These are phyloP conservation scores for Bruguiera parviflora DNA, from an alignment of 345 rosid genomes.

Conservation along the genomic window DNA sequence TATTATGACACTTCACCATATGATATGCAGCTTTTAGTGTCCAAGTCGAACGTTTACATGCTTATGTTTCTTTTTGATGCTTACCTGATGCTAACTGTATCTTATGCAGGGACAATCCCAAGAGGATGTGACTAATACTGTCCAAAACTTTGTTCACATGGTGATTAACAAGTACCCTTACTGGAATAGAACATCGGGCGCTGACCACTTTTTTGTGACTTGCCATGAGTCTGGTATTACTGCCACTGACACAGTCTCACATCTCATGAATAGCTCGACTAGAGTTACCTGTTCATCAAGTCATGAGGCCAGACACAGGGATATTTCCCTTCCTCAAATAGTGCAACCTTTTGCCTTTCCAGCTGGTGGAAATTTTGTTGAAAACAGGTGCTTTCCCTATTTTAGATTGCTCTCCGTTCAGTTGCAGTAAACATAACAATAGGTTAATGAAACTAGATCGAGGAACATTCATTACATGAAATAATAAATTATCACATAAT, in stretches of 20 bases:
- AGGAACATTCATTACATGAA: no score
- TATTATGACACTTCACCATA: no score
- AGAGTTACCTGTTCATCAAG: constrained; percentile 16
- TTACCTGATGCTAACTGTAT: no score
- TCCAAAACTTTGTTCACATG: constrained; percentile 2
- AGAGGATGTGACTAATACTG: not conserved
- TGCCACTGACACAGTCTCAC: not conserved
- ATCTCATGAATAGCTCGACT: constrained; percentile 27
- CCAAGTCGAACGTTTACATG: not conserved
- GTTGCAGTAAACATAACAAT: no score
- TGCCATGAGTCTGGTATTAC: constrained; percentile 16
- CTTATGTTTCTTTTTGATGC: not conserved
- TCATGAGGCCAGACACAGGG: constrained; percentile 10
- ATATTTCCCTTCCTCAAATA: constrained; percentile 27
- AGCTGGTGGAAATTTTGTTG: constrained; percentile 8
- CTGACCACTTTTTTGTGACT: constrained; percentile 24
- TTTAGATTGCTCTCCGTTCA: no score
- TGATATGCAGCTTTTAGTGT: not conserved
- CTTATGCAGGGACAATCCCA: constrained; percentile 8
- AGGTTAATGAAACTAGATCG: no score
- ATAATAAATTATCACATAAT: no score
- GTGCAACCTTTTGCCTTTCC: constrained; percentile 4
- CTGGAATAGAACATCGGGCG: constrained; percentile 24
- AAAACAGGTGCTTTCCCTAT: constrained; percentile 1
- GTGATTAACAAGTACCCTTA: constrained; percentile 19